Percentiles rank a stretch among this genome's conserved stretches.
phyloP scores from a whole-genome alignment of 2,329 filamentous ascomycete species.

The Arthroderma uncinatum region DNA sequence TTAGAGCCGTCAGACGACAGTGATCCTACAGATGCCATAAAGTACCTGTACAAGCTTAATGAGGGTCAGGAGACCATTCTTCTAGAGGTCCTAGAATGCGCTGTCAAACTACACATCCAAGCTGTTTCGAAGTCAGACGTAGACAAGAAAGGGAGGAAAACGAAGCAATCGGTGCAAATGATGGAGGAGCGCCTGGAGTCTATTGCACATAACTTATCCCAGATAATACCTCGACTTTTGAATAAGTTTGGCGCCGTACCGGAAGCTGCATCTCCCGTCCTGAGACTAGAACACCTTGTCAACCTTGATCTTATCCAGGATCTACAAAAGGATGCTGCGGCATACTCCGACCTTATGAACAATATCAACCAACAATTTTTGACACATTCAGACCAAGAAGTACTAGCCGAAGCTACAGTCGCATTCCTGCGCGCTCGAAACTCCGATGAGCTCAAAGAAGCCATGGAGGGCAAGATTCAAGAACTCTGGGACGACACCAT shows the following conservation, averaged over 20 bases:
- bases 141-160: constrained; percentile 45
- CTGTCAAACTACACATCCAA: constrained; percentile 62
- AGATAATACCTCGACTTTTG: constrained; percentile 69
- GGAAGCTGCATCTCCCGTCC: constrained; percentile 70
- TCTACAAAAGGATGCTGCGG: constrained; percentile 71
- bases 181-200: constrained; percentile 57
- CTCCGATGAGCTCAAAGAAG: constrained; percentile 78
- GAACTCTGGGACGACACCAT: constrained; percentile 77
- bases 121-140: constrained; percentile 52
- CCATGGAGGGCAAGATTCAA: constrained; percentile 68
- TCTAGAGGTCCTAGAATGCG: constrained; percentile 73
- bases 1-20: constrained; percentile 43
- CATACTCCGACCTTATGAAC: constrained; percentile 69
- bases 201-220: constrained; percentile 64
- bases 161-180: constrained; percentile 51
- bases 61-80: constrained; percentile 72
- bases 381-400: constrained; percentile 76
- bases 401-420: constrained; percentile 70
- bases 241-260: constrained; percentile 91
- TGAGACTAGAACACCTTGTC: constrained; percentile 75
- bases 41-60: constrained; percentile 59
- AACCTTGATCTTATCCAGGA: constrained; percentile 82
- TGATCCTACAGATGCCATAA: constrained; percentile 53
- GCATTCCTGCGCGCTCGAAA: constrained; percentile 75
- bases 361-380: constrained; percentile 91